Evolutionary conservation across 768 basidiomycete genomes (phyloP), one percentile per base, ranked within the genome.

Genomic region (Leucocoprinus leucothites): DNA sequence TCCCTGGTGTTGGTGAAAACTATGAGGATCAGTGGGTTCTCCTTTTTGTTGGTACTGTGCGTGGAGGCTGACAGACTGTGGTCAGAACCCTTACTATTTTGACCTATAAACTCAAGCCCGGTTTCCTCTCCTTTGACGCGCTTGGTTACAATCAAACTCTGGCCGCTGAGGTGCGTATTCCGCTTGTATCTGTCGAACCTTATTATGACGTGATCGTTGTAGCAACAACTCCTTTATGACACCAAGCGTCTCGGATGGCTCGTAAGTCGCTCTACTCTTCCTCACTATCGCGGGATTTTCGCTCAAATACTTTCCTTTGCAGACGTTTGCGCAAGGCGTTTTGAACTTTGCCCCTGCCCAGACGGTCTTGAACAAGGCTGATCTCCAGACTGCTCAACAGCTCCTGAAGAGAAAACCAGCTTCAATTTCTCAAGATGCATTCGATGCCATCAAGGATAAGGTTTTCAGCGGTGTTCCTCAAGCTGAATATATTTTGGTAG

Each of bases 1-100:
- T 85, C 2, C 81, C 82, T 9, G 84, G 82, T 47, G 84, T 86
- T 46, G 85, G 85, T 1, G 79, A 81, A 58, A 80, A 84, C 66
- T 66, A 83, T 35, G 74, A 80, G 60, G 84, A 85, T 63, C 74
- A 76, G 60, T 58, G 71, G 53, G 72, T 31, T 31, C 31, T 31
- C 6, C 31, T 31, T 31, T 31, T 11, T 31, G n/a, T n/a, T n/a
- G n/a, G n/a, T n/a, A n/a, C n/a, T 31, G 31, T 31, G 11, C 31
- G 5, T 11, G 31, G 31, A 31, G 31, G 31, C 31, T 31, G 31
- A 25, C 35, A 3, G 35, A 11, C 18, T n/a, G 34, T 42, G 38
- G 34, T 35, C 40, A 71, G 68, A 26, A 65, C 65, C 11, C 41
- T 69, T 9, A 64, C 66, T 2, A 64, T 69, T 40, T 49, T 69